Conservation (phyloP, 345 rosid species). For the Gossypium arboreum region DNA sequence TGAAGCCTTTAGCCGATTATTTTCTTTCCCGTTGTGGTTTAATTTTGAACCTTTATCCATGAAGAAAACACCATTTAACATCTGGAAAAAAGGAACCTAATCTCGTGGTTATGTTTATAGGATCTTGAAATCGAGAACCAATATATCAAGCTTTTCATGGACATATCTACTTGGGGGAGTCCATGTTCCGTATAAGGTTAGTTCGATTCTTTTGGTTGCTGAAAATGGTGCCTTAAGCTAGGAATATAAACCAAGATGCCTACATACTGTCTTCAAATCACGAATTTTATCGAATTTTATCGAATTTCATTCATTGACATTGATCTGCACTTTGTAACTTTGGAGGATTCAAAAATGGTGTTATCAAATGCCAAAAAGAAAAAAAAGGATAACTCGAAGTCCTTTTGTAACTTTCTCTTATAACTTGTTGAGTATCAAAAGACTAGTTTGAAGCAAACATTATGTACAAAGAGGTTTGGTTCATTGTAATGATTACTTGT, state of each 20-base stretch:
- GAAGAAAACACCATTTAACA: too few relatives aligned
- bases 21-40: too few relatives aligned
- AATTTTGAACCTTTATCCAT: too few relatives aligned
- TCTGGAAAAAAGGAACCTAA: neutral
- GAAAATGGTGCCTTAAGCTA: conserved; percentile 3
- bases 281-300: neutral
- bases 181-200: conserved; percentile 53
- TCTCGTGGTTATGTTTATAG: conserved; percentile 30
- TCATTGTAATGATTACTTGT: too few relatives aligned
- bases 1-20: too few relatives aligned
- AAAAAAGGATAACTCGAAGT: too few relatives aligned
- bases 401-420: too few relatives aligned
- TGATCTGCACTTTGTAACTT: neutral
- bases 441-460: too few relatives aligned
- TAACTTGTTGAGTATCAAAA: too few relatives aligned
- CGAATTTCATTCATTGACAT: neutral
- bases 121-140: conserved; percentile 72
- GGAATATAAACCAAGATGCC: neutral
- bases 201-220: neutral
- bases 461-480: too few relatives aligned
- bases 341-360: too few relatives aligned
- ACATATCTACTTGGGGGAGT: conserved; percentile 88
- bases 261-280: conserved; percentile 6
- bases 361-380: too few relatives aligned
- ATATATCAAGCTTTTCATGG: conserved; percentile 58